Conservation (phyloP, 108 stramenopile genomes). For the Discostella pseudostelligera region DNA sequence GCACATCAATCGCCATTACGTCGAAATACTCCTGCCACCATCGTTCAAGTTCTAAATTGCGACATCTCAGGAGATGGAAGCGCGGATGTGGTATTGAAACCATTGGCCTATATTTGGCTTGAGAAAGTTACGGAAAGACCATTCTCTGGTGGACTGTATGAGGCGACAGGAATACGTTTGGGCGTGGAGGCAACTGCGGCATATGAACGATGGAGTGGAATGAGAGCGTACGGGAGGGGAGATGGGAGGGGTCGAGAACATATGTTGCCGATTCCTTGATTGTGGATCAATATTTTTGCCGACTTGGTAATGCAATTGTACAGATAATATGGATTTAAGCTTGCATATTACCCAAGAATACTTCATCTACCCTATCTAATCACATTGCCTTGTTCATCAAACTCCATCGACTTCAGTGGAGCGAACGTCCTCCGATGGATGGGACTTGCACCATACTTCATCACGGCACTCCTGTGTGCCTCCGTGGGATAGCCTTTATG, state of each 20-base stretch:
- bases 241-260: constrained; percentile 39
- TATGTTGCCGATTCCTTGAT: constrained; percentile 48
- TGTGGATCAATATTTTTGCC: neutral
- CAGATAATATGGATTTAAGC: too few species aligned
- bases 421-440: constrained; percentile 93
- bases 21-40: constrained; percentile 47
- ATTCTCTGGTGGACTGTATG: constrained; percentile 51
- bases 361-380: neutral
- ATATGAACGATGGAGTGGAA: constrained; percentile 34
- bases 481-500: constrained; percentile 97
- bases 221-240: constrained; percentile 33
- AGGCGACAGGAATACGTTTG: constrained; percentile 61
- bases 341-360: neutral
- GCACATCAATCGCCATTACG: constrained; percentile 38
- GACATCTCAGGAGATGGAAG: constrained; percentile 46
- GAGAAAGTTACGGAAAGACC: constrained; percentile 55
- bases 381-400: constrained; percentile 43
- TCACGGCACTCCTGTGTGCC: constrained; percentile 74
- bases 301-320: too few species aligned
- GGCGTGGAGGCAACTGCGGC: constrained; percentile 24
- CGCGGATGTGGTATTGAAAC: constrained; percentile 64
- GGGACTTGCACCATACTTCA: constrained; percentile 68
- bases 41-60: constrained; percentile 58
- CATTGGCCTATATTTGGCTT: constrained; percentile 55
- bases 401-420: constrained; percentile 83